Evolutionary conservation across 768 basidiomycete species (phyloP).

Genomic region (Russula sp.): DNA sequence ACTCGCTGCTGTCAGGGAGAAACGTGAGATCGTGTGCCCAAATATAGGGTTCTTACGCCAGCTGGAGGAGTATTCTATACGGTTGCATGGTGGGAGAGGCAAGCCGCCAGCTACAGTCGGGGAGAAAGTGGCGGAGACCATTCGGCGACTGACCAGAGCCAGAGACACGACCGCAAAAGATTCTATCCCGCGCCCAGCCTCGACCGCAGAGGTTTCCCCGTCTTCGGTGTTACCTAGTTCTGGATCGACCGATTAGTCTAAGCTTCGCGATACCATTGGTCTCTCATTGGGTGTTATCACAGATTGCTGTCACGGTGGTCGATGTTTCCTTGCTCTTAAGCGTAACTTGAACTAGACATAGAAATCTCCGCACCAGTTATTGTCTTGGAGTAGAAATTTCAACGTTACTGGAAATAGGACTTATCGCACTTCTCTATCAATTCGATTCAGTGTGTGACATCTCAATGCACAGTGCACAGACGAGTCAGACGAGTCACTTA

Average conservation of each 20-base stretch:
- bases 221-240: background rate
- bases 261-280: background rate
- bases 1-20: slow-evolving; percentile 31
- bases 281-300: background rate
- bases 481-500: background rate
- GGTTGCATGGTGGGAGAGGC: background rate
- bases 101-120: background rate
- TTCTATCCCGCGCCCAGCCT: background rate
- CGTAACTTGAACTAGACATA: too few species aligned
- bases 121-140: slow-evolving; percentile 14
- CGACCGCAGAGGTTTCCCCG: background rate
- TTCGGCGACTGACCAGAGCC: background rate
- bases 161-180: background rate
- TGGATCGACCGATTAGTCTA: background rate
- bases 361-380: background rate
- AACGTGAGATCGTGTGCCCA: slow-evolving; percentile 34
- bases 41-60: slow-evolving; percentile 35
- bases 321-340: too few species aligned
- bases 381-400: background rate
- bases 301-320: too few species aligned
- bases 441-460: too few species aligned
- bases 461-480: too few species aligned
- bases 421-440: background rate
- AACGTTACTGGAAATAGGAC: too few species aligned
- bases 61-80: background rate